Evolutionary conservation across 176 grass and related monocot species (phyloP).

Genomic region (Eremochloa ophiuroides): DNA sequence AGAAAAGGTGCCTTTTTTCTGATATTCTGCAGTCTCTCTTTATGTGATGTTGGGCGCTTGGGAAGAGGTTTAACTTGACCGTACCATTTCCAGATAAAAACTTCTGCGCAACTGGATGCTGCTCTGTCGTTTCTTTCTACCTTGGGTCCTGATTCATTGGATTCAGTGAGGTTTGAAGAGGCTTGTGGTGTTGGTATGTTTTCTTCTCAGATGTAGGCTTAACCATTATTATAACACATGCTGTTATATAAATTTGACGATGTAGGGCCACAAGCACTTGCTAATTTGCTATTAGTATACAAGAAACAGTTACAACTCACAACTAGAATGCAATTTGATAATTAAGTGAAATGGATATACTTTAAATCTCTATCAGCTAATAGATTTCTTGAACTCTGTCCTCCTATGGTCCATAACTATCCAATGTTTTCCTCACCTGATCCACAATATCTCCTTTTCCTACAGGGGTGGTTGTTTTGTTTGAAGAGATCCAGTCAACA

Average conservation of each 20-base stretch:
- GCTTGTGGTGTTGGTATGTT: constrained; percentile 80
- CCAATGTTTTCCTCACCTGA: constrained; percentile 3
- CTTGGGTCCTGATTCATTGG: constrained; percentile 62
- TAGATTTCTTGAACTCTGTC: background rate
- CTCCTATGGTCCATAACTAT: background rate
- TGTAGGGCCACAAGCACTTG: background rate
- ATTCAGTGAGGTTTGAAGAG: constrained; percentile 70
- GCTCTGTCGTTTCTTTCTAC: constrained; percentile 67
- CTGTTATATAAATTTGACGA: background rate
- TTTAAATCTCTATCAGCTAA: background rate
- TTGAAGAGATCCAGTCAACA: constrained; percentile 76
- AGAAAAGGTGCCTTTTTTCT: constrained; percentile 45
- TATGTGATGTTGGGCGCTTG: background rate
- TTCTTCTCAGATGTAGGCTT: background rate
- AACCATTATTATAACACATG: background rate
- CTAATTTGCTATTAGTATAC: background rate
- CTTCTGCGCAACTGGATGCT: constrained; percentile 71
- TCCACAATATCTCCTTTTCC: constrained; percentile 3
- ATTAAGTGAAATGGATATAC: background rate
- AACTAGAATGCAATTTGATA: background rate
- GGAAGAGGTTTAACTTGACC: background rate
- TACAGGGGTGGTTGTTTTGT: constrained; percentile 76
- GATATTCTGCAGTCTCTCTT: background rate
- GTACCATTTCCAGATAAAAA: constrained; percentile 67
- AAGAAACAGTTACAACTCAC: background rate